Base-by-base conservation (phyloP, 768 basidiomycete genomes). In the Plicaturopsis crispa region DNA sequence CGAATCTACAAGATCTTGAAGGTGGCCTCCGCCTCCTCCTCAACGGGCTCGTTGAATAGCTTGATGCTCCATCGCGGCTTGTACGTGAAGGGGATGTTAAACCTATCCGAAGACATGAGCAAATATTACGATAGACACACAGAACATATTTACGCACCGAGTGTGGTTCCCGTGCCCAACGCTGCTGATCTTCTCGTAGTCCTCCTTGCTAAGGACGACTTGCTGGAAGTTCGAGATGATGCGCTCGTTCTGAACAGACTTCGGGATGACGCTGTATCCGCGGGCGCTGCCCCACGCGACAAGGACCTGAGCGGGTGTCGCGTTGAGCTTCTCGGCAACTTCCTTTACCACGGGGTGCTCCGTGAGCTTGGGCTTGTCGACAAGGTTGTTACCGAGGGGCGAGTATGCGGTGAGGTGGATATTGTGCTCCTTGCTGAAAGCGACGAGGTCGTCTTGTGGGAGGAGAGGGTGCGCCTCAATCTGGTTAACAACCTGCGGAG, bases 181-280 rank as follows among this genome's bases (percentile, higher is more conserved):
- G 8, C 57, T 56, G 22, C 57, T 59, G 45, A 87, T 61, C 50
- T 61, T 69, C 43, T 84, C 70, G 46, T 76, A 84, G 51, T 87
- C 83, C 38, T 76, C 80, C 47, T 76, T 52, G 52, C 66, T 69
- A 38, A 90, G 63, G 50, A 70, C 67, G 37, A 88, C 69, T 52
- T 88, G 80, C 62, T 84, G 56, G 66, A 87, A 86, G 67, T 91
- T 89, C 44, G 78, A 79, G 37, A 67, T 54, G 60, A 88, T 81
- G 28, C 84, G 82, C 3, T 65, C 74, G 51, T 80, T 67, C 41
- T 80, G 67, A 19, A 88, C 84, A 39, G 76, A 79, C 71, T 92
- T 91, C 13, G 89, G 89, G 50, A 91, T 87, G 44, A 91, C 82
- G 6, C 78, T 79, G 57, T 78, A 81, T 10, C 87, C 89, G 30